Base-by-base conservation (phyloP, 140 eudicot species). In the Cichorium intybus region DNA sequence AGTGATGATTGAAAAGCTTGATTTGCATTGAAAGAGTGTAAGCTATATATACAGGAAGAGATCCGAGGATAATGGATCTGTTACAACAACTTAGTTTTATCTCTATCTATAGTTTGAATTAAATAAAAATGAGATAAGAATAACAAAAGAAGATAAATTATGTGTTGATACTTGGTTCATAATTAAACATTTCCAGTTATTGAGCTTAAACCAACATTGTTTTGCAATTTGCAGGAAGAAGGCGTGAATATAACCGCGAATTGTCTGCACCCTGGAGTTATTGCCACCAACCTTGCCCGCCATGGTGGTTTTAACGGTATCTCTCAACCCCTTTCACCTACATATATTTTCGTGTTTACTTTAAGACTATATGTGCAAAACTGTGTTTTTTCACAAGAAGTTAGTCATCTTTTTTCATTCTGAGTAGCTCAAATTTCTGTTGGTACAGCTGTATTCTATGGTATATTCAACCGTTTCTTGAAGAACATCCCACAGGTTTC, bases 261-360 rank as follows among this genome's bases (percentile, higher is more conserved):
- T 63, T 78, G 91, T 43, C 60, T 89, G 28, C 95, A 89, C 63
- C 97, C 95, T 6, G 97, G 97, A 74, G 76, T 78, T 54, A 85
- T 89, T 46, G 50, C 81, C 43, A 89, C 95, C 37, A 89, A 86
- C 69, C 80, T 89, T 16, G 24, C 66, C 7, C 84, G 87, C 12
- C 81, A 83, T 66, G 24, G 49, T 7, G 54, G 70, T 23, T 43
- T 72, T 34, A 29, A 35, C 37, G 22, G 77, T 60, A 50, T 16
- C 16, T 50, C 27, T 21, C 27, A 18, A 20, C 27, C 6, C 15
- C 16, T 11, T 50, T 8, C 15, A 21, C 24, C 0, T 51, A n/a
- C n/a, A 9, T 51, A n/a, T 7, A 9, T 9, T 51, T 24, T 28
- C 22, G 18, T 9, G 18, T 28, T 24, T 35, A 35, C 43, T 10